Base-by-base conservation (phyloP, 2,329 filamentous ascomycete species). In the Apiospora sp. region DNA sequence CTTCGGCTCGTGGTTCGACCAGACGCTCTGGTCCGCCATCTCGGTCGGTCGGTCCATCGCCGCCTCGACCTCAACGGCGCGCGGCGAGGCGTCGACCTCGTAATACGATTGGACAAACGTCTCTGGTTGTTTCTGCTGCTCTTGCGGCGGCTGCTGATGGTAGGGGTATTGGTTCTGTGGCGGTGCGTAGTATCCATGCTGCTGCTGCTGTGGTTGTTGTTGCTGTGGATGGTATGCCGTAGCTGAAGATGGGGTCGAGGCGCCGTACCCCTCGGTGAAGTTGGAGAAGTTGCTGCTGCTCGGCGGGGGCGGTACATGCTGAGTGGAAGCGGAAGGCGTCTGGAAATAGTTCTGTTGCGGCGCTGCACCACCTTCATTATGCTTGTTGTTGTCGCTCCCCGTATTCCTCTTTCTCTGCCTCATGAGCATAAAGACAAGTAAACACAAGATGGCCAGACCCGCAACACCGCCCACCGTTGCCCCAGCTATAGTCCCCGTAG, bases 11-110 rank as follows among this genome's bases (percentile, higher is more conserved):
- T 61, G 54, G 34, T 22, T 61, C 16, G 54, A 61, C 54, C 54
- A 61, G 27, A 61, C 19, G 27, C 54, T 61, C 54, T 61, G 54
- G 16, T 61, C 54, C 54, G 54, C 54, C 54, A 61, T 37, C 30
- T 61, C 54, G 54, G 27, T 61, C 54, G 54, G 54, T 30, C 30
- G 30, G 27, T 8, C 30, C 30, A 61, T 61, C 0, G 54, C 30
- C 54, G 54, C 54, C 54, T 61, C 54, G 16, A 61, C 54, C 54
- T 61, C 54, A 16, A 61, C 54, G 54, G 54, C 54, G 7, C 54
- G 54, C 16, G 54, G 54, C 54, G 54, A 19, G 30, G 30, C 54
- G 30, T 61, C 54, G 3, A 61, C 54, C 27, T 61, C 54, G 54
- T 61, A 61, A 22, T 37, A 22, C 27, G 54, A 19, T 10, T 37